These are phyloP conservation scores for Scytalidium sp. DNA, from an alignment of 2,329 filamentous ascomycete genomes.

Conservation along the genomic window DNA sequence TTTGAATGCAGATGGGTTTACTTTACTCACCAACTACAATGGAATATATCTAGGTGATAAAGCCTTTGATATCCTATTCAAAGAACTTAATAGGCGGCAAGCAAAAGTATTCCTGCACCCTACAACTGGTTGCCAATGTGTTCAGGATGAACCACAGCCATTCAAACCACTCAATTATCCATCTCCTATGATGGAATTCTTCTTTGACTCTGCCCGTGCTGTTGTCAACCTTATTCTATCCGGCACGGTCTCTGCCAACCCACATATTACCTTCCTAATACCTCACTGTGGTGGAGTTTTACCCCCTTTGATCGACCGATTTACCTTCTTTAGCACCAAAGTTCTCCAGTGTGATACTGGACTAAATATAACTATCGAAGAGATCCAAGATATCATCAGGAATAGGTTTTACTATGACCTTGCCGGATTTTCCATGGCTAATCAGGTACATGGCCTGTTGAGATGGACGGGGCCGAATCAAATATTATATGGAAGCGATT, in stretches of 20 bases:
- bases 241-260: slow-evolving; percentile 3
- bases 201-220: slow-evolving; percentile 48
- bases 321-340: slow-evolving; percentile 24
- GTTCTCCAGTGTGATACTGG: slow-evolving; percentile 6
- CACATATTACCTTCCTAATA: slow-evolving; percentile 10
- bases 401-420: slow-evolving; percentile 50
- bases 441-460: slow-evolving; percentile 46
- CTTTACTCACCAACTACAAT: slow-evolving; percentile 36
- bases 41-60: slow-evolving; percentile 41
- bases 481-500: slow-evolving; percentile 52
- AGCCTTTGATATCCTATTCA: slow-evolving; percentile 35
- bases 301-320: slow-evolving; percentile 35
- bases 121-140: slow-evolving; percentile 24
- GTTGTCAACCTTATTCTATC: slow-evolving; percentile 8
- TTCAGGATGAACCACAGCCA: slow-evolving; percentile 20
- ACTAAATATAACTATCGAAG: slow-evolving; percentile 25
- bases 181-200: slow-evolving; percentile 41
- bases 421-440: slow-evolving; percentile 46
- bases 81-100: slow-evolving; percentile 32
- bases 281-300: slow-evolving; percentile 7
- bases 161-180: slow-evolving; percentile 26
- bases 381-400: slow-evolving; percentile 36
- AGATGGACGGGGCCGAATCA: slow-evolving; percentile 37
- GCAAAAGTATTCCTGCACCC: slow-evolving; percentile 45
- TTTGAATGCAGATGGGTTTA: slow-evolving; percentile 39